These are phyloP conservation scores for Polyplosphaeria fusca DNA, from an alignment of 495 filamentous ascomycete species.

Conservation along the genomic window DNA sequence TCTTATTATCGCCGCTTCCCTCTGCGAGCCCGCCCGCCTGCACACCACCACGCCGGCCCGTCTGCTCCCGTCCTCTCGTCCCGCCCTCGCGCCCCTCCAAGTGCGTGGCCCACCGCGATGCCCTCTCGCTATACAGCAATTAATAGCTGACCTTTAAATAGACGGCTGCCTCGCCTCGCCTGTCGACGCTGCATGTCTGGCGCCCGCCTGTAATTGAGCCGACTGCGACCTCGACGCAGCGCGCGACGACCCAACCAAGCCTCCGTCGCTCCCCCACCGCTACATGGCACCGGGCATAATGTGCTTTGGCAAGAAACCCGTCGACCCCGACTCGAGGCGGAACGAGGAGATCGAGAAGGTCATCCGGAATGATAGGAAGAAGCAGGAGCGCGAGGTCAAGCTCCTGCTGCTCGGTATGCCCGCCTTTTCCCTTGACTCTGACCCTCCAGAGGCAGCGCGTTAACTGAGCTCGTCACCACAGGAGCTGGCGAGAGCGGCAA, in stretches of 20 bases:
- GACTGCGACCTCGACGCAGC: not conserved
- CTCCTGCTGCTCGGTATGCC: slow-evolving; percentile 92
- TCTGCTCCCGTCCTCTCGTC: slow-evolving; percentile 15
- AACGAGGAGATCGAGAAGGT: slow-evolving; percentile 99
- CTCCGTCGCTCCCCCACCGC: not conserved
- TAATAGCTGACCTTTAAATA: slow-evolving; percentile 23
- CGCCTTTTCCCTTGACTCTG: no score
- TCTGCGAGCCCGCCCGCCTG: not conserved
- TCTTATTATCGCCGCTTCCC: not conserved
- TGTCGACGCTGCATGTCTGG: slow-evolving; percentile 5
- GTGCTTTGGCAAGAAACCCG: slow-evolving; percentile 41
- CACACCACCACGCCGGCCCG: slow-evolving; percentile 5
- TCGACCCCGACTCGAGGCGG: slow-evolving; percentile 46
- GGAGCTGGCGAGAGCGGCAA: slow-evolving; percentile 99
- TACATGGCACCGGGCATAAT: slow-evolving; percentile 39
- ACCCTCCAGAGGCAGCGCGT: not conserved
- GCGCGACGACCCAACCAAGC: not conserved
- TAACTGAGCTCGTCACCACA: slow-evolving; percentile 41
- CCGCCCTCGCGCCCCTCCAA: slow-evolving; percentile 13
- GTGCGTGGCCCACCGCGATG: not conserved
- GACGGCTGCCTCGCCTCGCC: not conserved
- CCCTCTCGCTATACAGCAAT: not conserved
- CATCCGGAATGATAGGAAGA: slow-evolving; percentile 91
- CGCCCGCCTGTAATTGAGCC: slow-evolving; percentile 4
- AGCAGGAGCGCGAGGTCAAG: slow-evolving; percentile 97